Conservation (phyloP, 495 filamentous ascomycete genomes). For the Cercophora samala region DNA sequence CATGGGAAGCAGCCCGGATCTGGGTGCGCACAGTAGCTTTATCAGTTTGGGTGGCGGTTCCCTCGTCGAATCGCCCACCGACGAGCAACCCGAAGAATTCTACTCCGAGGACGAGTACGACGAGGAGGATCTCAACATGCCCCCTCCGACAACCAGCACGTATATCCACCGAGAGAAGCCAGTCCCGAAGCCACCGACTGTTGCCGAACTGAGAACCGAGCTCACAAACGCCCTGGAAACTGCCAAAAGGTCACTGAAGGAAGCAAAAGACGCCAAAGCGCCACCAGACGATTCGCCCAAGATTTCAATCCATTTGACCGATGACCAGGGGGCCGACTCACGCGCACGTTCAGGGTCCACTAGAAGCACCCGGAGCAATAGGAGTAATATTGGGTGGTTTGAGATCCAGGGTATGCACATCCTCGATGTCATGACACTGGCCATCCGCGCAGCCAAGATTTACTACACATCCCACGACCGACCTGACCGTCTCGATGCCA, state of each 20-base stretch:
- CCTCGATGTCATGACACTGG: slow-evolving; percentile 85
- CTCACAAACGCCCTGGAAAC: slow-evolving; percentile 63
- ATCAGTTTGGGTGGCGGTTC: slow-evolving; percentile 28
- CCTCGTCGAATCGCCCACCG: slow-evolving; percentile 57
- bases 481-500: slow-evolving; percentile 74
- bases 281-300: slow-evolving; percentile 16
- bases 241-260: slow-evolving; percentile 61
- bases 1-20: slow-evolving; percentile 54
- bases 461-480: slow-evolving; percentile 89
- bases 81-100: slow-evolving; percentile 51
- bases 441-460: slow-evolving; percentile 88
- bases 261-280: slow-evolving; percentile 36
- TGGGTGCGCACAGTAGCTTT: slow-evolving; percentile 38
- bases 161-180: slow-evolving; percentile 86
- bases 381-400: slow-evolving; percentile 58
- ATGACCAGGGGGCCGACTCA: slow-evolving; percentile 10
- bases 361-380: neutral
- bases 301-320: slow-evolving; percentile 7
- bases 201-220: slow-evolving; percentile 70
- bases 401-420: slow-evolving; percentile 90
- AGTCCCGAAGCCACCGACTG: slow-evolving; percentile 80
- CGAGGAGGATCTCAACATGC: slow-evolving; percentile 66
- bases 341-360: slow-evolving; percentile 25
- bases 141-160: slow-evolving; percentile 93
- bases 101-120: slow-evolving; percentile 55